Percentiles rank a stretch among this genome's conserved stretches.
These are phyloP conservation scores for Ascoidea asiatica DNA, from an alignment of 805 yeast species.

Conservation along the genomic window DNA sequence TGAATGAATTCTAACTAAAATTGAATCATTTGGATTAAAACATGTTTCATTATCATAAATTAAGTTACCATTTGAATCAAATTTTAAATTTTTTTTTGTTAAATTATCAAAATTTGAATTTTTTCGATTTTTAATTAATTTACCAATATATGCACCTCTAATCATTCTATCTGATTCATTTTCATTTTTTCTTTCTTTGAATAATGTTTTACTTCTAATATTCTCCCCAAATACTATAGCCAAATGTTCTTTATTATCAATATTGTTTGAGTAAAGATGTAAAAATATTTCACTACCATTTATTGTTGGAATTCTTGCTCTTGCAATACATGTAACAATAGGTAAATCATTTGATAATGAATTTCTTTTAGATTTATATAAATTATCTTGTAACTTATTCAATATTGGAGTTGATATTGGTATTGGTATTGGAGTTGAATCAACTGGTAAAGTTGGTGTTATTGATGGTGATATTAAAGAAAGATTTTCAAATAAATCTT, in stretches of 20 bases:
- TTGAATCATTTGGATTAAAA: slow-evolving; percentile 26
- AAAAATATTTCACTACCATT: slow-evolving; percentile 88
- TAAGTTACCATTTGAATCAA: slow-evolving; percentile 27
- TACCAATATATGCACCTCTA: slow-evolving; percentile 95
- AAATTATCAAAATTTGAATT: slow-evolving; percentile 49
- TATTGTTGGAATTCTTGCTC: slow-evolving; percentile 95
- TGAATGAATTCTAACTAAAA: slow-evolving; percentile 81
- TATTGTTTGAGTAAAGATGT: slow-evolving; percentile 75
- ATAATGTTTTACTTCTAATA: slow-evolving; percentile 66
- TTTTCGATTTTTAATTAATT: slow-evolving; percentile 73
- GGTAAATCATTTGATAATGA: slow-evolving; percentile 60
- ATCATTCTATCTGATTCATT: slow-evolving; percentile 92
- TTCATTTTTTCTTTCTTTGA: slow-evolving; percentile 47
- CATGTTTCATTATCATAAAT: slow-evolving; percentile 15
- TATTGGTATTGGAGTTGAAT: too few relatives aligned
- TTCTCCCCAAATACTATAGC: slow-evolving; percentile 96
- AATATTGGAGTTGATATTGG: too few relatives aligned
- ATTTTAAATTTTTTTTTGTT: slow-evolving; percentile 23
- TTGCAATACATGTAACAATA: slow-evolving; percentile 69
- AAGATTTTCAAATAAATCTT: too few relatives aligned
- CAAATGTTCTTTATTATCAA: slow-evolving; percentile 86
- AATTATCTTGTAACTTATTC: too few relatives aligned
- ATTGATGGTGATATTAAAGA: too few relatives aligned
- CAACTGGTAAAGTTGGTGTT: too few relatives aligned
- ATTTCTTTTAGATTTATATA: too few relatives aligned